Evolutionary conservation across 768 basidiomycete genomes (phyloP).

Genomic region (Agaricus bisporus): DNA sequence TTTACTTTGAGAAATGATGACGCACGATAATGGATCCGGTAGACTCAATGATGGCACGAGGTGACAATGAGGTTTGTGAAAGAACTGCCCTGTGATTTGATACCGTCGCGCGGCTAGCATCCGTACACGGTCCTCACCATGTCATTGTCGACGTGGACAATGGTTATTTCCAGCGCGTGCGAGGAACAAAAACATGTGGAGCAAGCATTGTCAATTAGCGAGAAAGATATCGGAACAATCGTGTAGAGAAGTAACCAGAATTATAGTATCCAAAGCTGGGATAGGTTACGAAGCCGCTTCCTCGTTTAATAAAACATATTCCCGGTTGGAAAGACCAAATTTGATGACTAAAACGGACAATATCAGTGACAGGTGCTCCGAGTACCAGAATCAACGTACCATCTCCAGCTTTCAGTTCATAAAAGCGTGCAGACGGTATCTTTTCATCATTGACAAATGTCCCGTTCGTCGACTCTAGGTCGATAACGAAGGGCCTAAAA

Average conservation of each 20-base stretch:
- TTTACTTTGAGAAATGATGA: conserved; percentile 9
- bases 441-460: conserved; percentile 85
- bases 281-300: conserved; percentile 40
- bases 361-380: background rate
- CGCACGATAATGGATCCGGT: conserved; percentile 11
- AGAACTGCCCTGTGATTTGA: conserved; percentile 6
- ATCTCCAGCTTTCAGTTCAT: conserved; percentile 74
- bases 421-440: conserved; percentile 84
- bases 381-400: conserved; percentile 39
- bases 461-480: conserved; percentile 97
- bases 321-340: conserved; percentile 73
- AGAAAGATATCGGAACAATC: conserved; percentile 9
- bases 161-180: conserved; percentile 7
- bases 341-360: conserved; percentile 57
- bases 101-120: conserved; percentile 7
- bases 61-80: conserved; percentile 5
- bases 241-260: background rate
- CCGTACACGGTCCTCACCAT: conserved; percentile 7
- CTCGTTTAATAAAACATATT: conserved; percentile 84
- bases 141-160: conserved; percentile 7
- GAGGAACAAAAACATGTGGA: conserved; percentile 8
- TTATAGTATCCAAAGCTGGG: conserved; percentile 8
- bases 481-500: conserved; percentile 89
- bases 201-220: conserved; percentile 10
- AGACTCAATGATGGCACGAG: conserved; percentile 9